Evolutionary conservation across 148 eudicot genomes (phyloP).

Genomic region (Tetragonia tetragonoides): DNA sequence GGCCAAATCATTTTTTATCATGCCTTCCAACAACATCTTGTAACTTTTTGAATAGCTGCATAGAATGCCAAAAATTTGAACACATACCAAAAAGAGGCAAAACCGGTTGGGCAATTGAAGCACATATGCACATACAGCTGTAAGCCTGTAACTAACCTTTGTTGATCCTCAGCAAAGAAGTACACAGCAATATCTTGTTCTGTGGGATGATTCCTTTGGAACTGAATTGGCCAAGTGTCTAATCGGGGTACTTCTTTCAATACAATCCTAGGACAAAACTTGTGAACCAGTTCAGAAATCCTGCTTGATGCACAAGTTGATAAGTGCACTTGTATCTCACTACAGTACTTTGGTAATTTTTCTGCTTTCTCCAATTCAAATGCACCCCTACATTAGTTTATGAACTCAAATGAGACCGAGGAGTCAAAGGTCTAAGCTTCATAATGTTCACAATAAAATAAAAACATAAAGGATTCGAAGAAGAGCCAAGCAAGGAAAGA

Average conservation of each 20-base stretch:
- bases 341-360: conserved; percentile 27
- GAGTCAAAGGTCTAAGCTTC: neutral
- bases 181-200: conserved; percentile 57
- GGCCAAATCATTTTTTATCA: conserved; percentile 44
- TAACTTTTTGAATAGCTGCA: conserved; percentile 41
- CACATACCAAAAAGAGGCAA: neutral
- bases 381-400: conserved; percentile 32
- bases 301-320: conserved; percentile 40
- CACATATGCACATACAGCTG: neutral
- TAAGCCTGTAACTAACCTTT: conserved; percentile 29
- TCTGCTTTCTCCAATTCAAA: conserved; percentile 36
- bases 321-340: conserved; percentile 49
- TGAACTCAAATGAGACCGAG: neutral
- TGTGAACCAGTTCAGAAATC: conserved; percentile 44
- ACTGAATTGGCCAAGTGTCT: conserved; percentile 72
- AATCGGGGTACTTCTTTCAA: conserved; percentile 59
- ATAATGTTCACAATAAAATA: neutral
- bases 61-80: conserved; percentile 13
- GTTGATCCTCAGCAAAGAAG: conserved; percentile 53
- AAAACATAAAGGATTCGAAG: neutral
- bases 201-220: conserved; percentile 50
- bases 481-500: neutral
- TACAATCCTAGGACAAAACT: conserved; percentile 46
- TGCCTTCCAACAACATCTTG: conserved; percentile 34
- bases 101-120: neutral